Conservation (phyloP, 306 rosid genomes). For the Glycine latifolia region DNA sequence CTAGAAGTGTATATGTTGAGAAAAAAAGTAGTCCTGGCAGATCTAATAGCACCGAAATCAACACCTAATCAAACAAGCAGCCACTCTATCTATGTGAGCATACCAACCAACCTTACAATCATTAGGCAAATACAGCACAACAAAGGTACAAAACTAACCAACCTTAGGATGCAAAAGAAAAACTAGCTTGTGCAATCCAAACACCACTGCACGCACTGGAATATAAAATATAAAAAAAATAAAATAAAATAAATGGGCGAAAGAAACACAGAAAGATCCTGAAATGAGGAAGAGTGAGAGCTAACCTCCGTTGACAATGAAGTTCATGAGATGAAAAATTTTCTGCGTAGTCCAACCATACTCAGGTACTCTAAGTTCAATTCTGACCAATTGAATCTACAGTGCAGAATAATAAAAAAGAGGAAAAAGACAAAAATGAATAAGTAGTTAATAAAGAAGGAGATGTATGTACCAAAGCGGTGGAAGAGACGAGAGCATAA, state of each 20-base stretch:
- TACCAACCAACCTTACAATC: slow-evolving; percentile 1
- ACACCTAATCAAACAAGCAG: slow-evolving; percentile 66
- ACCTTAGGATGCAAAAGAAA: slow-evolving; percentile 82
- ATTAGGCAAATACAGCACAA: not conserved
- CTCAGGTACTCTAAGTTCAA: slow-evolving; percentile 92
- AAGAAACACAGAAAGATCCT: not conserved
- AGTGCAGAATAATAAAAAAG: not conserved
- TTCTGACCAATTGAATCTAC: slow-evolving; percentile 90
- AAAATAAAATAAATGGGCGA: not conserved
- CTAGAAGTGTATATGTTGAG: slow-evolving; percentile 92
- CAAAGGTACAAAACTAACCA: slow-evolving; percentile 43
- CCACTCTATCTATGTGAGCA: slow-evolving; percentile 44
- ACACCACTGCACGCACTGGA: slow-evolving; percentile 90
- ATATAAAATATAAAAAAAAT: slow-evolving; percentile 19
- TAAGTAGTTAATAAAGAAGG: too few species aligned
- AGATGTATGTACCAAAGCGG: slow-evolving; percentile 63
- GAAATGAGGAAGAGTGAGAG: slow-evolving; percentile 38
- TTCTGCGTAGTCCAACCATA: slow-evolving; percentile 99
- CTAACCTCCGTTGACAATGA: slow-evolving; percentile 91
- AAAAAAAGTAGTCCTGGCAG: slow-evolving; percentile 93
- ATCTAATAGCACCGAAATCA: slow-evolving; percentile 68
- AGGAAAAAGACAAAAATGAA: not conserved
- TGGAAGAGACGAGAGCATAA: slow-evolving; percentile 78
- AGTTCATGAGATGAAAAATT: slow-evolving; percentile 96
- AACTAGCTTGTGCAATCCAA: slow-evolving; percentile 81